Base-by-base conservation (phyloP, 257 asterid species). In the Przewalskia tangutica region DNA sequence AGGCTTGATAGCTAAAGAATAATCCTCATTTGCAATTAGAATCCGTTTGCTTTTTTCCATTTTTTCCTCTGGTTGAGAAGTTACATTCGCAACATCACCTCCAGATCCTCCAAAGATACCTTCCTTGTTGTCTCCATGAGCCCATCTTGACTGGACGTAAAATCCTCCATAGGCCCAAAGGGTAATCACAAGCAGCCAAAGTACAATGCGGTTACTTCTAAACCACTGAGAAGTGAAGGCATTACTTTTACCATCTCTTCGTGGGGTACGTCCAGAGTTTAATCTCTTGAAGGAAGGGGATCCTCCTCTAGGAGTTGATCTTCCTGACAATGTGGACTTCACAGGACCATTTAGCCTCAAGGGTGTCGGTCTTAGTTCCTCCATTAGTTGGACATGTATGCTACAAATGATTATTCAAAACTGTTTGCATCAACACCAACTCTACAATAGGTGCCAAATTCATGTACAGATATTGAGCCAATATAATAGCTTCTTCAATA, bases 101-200 rank as follows among this genome's bases (percentile, higher is more conserved):
- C 89, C 98, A 86, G 85, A 89, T 81, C 98, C 98, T 40, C 98
- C 97, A 77, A 96, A 96, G n/a, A 94, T 91, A 54, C 88, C 95
- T 82, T 96, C 98, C 89, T 94, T 94, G 82, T 96, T 96, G 84
- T 96, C 97, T 34, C 98, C 99, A 62, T 96, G 99, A 14, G 99
- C 99, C 99, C 99, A 96, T 58, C 89, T 91, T 36, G 99, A 96
- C 89, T 96, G 98, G 81, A 94, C 81, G 79, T 89, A 94, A 85
- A 96, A 94, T 56, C 97, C 98, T 50, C 93, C 99, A 84, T 96
- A 96, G 14, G 98, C 90, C 99, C 98, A 96, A 58, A 96, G 95
- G 71, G 99, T 93, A 86, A 96, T 96, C 89, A 96, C 59, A 81
- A 96, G 97, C 93, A 96, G 81, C 99, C 98, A 94, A 78, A 93